These are phyloP conservation scores for Leccinum subgranulosum DNA, from an alignment of 768 basidiomycete species.

Conservation along the genomic window DNA sequence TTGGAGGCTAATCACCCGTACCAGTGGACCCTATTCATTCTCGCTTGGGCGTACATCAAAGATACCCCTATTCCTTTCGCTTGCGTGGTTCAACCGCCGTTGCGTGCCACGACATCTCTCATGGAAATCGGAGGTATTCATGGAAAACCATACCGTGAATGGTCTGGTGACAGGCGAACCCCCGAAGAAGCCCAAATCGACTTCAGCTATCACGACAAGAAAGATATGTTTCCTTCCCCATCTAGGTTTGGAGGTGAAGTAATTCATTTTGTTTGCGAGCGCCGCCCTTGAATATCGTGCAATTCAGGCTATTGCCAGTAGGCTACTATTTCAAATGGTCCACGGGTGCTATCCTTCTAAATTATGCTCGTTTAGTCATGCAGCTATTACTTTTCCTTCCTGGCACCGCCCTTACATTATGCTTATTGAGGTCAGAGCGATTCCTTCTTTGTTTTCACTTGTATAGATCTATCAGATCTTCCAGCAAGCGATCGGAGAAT, in stretches of 20 bases:
- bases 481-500: constrained; percentile 29
- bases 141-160: constrained; percentile 25
- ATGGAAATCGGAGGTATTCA: constrained; percentile 26
- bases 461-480: background rate
- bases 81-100: constrained; percentile 13
- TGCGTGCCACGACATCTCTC: constrained; percentile 4
- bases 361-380: constrained; percentile 12
- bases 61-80: constrained; percentile 9
- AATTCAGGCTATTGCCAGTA: constrained; percentile 28
- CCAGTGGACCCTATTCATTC: constrained; percentile 28
- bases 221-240: constrained; percentile 26
- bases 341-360: background rate
- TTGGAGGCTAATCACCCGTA: constrained; percentile 16
- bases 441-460: background rate
- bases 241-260: constrained; percentile 25
- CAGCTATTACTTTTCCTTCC: constrained; percentile 19
- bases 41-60: constrained; percentile 18
- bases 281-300: background rate
- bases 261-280: background rate
- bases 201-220: constrained; percentile 19
- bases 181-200: constrained; percentile 12
- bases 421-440: constrained; percentile 23
- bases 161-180: constrained; percentile 20
- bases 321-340: background rate
- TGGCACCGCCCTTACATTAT: constrained; percentile 30